Evolutionary conservation across 805 yeast genomes (phyloP), one percentile per base, ranked within the genome.

Genomic region (Torulaspora franciscae): DNA sequence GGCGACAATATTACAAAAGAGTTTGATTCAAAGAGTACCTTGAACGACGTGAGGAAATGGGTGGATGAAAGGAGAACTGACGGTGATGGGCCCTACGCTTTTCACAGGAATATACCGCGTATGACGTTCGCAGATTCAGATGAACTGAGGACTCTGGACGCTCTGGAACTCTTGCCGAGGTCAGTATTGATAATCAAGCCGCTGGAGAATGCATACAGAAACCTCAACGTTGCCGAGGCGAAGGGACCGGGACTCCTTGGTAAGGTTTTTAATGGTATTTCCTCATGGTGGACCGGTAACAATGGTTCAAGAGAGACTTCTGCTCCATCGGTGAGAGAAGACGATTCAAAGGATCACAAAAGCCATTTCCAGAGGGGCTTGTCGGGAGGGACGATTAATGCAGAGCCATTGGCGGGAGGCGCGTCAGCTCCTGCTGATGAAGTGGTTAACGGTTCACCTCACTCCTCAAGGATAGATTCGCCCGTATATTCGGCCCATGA

Each of bases 111-210:
- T 34, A 69, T 78, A 37, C 90, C 87, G 15, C 74, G 85, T 46
- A 72, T 77, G 4, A 76, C 83, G 0, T 88, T 83, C 48, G 67
- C 80, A 2, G 75, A 73, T 3, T 75, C 78, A 0, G 84, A 83
- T 40, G 91, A 88, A 54, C 71, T 72, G 45, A 65, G 66, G 47
- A 65, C 79, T 2, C 67, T 89, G 30, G 60, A 59, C 22, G 74
- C 70, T 3, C 67, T 89, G 43, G 80, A 78, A 17, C 67, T 89
- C 41, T 72, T 77, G 11, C 90, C 91, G 2, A 71, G 95, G 46
- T 81, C 95, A 8, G 86, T 84, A 0, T 63, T 89, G 38, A 80
- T 86, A 19, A 67, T 89, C 51, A 84, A 85, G 57, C 90, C 93
- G 0, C 68, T 72, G 25, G 57, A 58, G 19, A 59, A 60, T 23